Percentiles rank a stretch among this genome's conserved stretches.
Conservation (phyloP, 2,329 filamentous ascomycete species). For the Colletotrichum limetticola region DNA sequence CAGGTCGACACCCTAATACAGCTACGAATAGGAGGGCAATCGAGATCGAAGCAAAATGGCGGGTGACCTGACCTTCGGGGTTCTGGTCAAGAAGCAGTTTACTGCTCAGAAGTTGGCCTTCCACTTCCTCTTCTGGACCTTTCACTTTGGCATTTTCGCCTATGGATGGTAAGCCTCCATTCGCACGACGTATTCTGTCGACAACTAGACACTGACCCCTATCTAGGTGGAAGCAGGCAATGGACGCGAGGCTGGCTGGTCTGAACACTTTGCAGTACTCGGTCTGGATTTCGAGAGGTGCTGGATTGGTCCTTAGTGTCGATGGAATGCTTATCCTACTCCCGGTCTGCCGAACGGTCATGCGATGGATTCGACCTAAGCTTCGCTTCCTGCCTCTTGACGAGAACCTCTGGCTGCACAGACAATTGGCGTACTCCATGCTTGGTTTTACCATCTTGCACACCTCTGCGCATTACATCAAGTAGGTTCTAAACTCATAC, state of each 20-base stretch:
- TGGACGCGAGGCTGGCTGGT: conserved; percentile 74
- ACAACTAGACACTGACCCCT: conserved; percentile 38
- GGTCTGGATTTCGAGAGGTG: conserved; percentile 96
- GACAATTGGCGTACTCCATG: conserved; percentile 91
- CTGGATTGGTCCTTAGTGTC: conserved; percentile 84
- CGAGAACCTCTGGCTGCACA: conserved; percentile 96
- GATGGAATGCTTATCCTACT: conserved; percentile 90
- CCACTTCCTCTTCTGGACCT: conserved; percentile 82
- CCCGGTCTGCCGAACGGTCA: conserved; percentile 92
- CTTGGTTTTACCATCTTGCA: conserved; percentile 85
- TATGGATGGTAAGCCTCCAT: conserved; percentile 78
- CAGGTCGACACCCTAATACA: conserved; percentile 61
- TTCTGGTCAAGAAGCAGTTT: conserved; percentile 71
- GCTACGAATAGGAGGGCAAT: conserved; percentile 7
- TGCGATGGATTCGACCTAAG: conserved; percentile 87
- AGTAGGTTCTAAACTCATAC: conserved; percentile 63
- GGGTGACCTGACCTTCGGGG: conserved; percentile 44
- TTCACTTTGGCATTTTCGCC: conserved; percentile 83
- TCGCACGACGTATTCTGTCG: neutral
- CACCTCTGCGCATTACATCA: conserved; percentile 88
- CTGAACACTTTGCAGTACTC: conserved; percentile 88
- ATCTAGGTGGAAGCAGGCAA: conserved; percentile 80
- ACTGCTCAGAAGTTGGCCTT: conserved; percentile 79
- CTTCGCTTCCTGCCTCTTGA: conserved; percentile 91
- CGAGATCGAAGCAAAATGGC: conserved; percentile 52